These are phyloP conservation scores for Leishmania mexicana DNA, from an alignment of 208 protist genomes.

Conservation along the genomic window DNA sequence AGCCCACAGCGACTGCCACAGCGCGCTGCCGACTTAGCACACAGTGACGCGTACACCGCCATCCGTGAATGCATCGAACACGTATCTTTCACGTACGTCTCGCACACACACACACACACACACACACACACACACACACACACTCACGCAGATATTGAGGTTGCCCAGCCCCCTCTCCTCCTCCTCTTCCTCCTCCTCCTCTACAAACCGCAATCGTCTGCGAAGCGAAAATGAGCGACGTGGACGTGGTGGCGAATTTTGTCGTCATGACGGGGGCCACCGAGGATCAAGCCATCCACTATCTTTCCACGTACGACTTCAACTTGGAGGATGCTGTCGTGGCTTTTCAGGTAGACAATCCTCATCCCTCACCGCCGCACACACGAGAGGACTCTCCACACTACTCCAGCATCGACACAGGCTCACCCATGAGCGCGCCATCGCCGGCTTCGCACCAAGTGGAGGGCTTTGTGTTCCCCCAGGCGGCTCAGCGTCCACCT, in stretches of 20 bases:
- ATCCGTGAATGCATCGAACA: background rate
- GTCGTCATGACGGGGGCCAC: conserved; percentile 67
- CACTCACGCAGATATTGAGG: too few species aligned
- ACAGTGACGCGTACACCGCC: background rate
- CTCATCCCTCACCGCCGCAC: background rate
- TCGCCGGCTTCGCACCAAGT: conserved; percentile 18
- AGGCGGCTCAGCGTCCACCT: conserved; percentile 19
- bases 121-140: background rate
- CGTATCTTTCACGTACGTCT: background rate
- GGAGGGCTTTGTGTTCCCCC: conserved; percentile 15
- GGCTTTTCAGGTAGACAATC: conserved; percentile 35
- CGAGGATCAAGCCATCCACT: conserved; percentile 63
- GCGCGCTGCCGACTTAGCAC: background rate
- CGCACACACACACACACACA: background rate
- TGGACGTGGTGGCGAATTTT: conserved; percentile 62
- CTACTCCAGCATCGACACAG: conserved; percentile 27
- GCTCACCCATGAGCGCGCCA: conserved; percentile 30
- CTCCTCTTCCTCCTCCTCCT: background rate
- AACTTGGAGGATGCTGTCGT: conserved; percentile 48
- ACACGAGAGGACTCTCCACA: conserved; percentile 9
- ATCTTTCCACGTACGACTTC: conserved; percentile 61
- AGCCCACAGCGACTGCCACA: background rate
- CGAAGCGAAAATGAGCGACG: conserved; percentile 37
- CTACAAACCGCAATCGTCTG: too few species aligned
- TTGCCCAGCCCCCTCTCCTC: background rate